Evolutionary conservation across 2,329 filamentous ascomycete species (phyloP), one percentile per base, ranked within the genome.

Genomic region (Metarhizium rileyi): DNA sequence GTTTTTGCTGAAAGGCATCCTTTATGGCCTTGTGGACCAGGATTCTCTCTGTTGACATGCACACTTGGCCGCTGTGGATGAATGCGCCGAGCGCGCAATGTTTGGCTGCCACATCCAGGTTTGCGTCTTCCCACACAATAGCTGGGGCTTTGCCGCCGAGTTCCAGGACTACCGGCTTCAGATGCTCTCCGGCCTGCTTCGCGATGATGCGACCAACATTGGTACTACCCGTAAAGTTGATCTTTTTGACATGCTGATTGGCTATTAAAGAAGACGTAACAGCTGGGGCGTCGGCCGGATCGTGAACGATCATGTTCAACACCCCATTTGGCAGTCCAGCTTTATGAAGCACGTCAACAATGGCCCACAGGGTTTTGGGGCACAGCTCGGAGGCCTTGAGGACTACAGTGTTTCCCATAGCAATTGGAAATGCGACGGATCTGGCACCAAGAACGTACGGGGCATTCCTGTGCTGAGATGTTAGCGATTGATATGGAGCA

Each of bases 161-260:
- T 65, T 95, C 89, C 59, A 94, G 76, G 2, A 94, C 70, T 1
- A 86, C 76, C 0, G 87, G 88, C 72, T 95, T 95, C 38, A 93
- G 72, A 57, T 85, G 70, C 61, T 85, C 79, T 26, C 85, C 89
- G 0, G 86, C 86, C 8, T 79, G 74, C 20, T 74, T 72, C 9
- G 80, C 85, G 50, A 95, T 81, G 61, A 89, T 84, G 28, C 80
- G 76, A 1, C 89, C 89, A 0, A 93, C 83, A 0, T 65, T 65
- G 0, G 87, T 90, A 59, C 80, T 86, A 30, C 89, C 89, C 0
- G 89, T 95, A 66, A 94, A 95, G 69, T 89, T 93, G 63, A 95
- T 75, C 70, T 94, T 94, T 63, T 81, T 84, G 50, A 94, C 70
- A 0, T 73, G 71, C 0, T 78, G 78, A 58, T 86, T 73, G 44